These are phyloP conservation scores for Trametes cinnabarina DNA, from an alignment of 768 basidiomycete genomes.

Conservation along the genomic window DNA sequence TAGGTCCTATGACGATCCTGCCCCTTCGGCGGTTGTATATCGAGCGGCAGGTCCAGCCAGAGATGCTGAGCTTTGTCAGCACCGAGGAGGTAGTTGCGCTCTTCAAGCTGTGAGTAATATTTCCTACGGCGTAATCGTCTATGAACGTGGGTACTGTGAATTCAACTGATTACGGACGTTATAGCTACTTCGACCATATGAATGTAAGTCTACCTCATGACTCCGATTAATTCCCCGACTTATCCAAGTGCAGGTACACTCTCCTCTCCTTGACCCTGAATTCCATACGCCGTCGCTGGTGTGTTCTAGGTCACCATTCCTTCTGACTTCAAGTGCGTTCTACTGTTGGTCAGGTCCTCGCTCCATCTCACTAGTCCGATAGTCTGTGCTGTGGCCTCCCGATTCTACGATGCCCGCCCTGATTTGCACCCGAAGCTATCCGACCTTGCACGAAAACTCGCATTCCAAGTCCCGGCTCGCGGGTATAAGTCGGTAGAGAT, in stretches of 20 bases:
- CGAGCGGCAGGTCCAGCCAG: constrained; percentile 87
- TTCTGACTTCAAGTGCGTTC: constrained; percentile 84
- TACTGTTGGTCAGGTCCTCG: background rate
- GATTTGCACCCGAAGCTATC: constrained; percentile 79
- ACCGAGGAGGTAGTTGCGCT: constrained; percentile 89
- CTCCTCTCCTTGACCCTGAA: constrained; percentile 75
- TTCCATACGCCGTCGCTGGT: constrained; percentile 95
- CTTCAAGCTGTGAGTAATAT: constrained; percentile 75
- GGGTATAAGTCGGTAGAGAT: constrained; percentile 95
- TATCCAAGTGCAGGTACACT: constrained; percentile 56
- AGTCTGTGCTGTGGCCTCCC: constrained; percentile 96
- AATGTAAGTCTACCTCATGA: constrained; percentile 47
- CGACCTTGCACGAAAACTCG: constrained; percentile 82
- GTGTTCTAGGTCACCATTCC: constrained; percentile 91
- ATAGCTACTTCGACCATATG: constrained; percentile 73
- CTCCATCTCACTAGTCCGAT: background rate
- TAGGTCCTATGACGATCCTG: constrained; percentile 85
- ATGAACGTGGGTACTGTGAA: background rate
- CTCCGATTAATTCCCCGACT: constrained; percentile 11
- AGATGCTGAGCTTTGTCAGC: constrained; percentile 85
- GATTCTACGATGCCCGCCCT: constrained; percentile 79
- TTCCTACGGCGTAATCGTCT: background rate
- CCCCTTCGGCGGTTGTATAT: constrained; percentile 82
- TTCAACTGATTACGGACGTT: constrained; percentile 12
- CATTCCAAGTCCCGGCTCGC: constrained; percentile 80